Base-by-base conservation (phyloP, 345 rosid species). In the Euclidium syriacum region DNA sequence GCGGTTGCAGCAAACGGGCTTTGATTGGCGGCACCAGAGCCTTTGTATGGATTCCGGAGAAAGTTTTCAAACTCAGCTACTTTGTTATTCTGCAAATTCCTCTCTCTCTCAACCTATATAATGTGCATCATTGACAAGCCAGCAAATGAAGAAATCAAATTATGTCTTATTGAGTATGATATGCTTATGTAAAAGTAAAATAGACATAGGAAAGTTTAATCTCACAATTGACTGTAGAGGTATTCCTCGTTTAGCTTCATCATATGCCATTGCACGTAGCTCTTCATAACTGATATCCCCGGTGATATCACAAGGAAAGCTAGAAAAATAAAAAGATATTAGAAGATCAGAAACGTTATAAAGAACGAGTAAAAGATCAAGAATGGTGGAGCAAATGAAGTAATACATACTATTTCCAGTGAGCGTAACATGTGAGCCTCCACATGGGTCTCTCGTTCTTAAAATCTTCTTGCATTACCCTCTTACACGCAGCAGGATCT, bases 371-470 rank as follows among this genome's bases (percentile, higher is more conserved):
- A 19, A 54, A n/a, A 27, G 16, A 70, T 24, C 58, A 56, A 60
- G 9, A 25, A 53, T 40, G 30, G 18, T 53, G 36, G 30, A 61
- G 11, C n/a, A 53, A 58, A 66, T 10, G 15, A 26, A 41, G 50
- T 10, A 47, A 62, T 51, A 41, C 84, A 73, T 80, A 92, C 98
- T 74, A 66, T 78, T 72, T 85, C 78, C 70, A 80, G 79, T 92
- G 98, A 43, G 81, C 74, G 47, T 92, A 92, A 72, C 98, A 87
- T 8, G 98, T 89, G 57, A 92, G 85, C 79, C 79, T 87, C 97
- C 98, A 92, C 74, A 84, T 67, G 7, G 97, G 96, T 57, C 83
- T 83, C 81, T 90, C 98, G 4, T 73, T 67, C 77, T 86, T 78
- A 72, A 79, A 82, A 79, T 92, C 98, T 42, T 92, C 91, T 36